Conservation (phyloP, 2,329 filamentous ascomycete genomes). For the Paecilomyces variotii region DNA sequence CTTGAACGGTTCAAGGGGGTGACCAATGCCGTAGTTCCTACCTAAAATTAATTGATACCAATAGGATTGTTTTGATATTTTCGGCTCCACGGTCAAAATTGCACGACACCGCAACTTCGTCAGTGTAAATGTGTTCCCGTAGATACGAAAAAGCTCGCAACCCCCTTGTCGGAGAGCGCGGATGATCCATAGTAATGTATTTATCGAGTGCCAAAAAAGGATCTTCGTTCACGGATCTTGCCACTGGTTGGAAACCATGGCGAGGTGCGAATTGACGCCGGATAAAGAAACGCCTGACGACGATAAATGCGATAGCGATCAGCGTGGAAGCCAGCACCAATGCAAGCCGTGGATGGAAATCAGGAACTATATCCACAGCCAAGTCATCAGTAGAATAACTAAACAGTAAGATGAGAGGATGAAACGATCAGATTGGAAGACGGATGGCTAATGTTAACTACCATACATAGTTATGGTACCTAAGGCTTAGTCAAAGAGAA, state of each 20-base stretch:
- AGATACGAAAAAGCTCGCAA: not conserved
- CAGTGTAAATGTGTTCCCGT: constrained; percentile 4
- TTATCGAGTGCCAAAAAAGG: constrained; percentile 10
- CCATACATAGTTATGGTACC: too few relatives aligned
- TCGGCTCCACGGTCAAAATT: constrained; percentile 36
- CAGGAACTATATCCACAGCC: too few relatives aligned
- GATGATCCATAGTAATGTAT: not conserved
- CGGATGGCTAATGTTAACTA: too few relatives aligned
- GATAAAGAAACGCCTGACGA: constrained; percentile 8
- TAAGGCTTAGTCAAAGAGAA: too few relatives aligned
- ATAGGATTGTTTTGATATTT: constrained; percentile 49
- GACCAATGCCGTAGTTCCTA: constrained; percentile 41
- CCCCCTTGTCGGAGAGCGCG: not conserved
- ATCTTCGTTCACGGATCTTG: constrained; percentile 7
- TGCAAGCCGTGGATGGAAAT: too few relatives aligned
- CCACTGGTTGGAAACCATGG: constrained; percentile 10
- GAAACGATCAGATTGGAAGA: too few relatives aligned
- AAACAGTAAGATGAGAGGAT: too few relatives aligned
- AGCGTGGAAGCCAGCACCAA: not conserved
- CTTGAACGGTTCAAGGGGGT: constrained; percentile 11
- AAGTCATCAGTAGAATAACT: too few relatives aligned
- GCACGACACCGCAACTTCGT: constrained; percentile 6
- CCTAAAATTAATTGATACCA: constrained; percentile 38
- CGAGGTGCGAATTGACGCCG: constrained; percentile 10
- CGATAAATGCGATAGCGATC: not conserved